Conservation (phyloP, 1,284 basidiomycete species). For the Rhodotorula sp. region DNA sequence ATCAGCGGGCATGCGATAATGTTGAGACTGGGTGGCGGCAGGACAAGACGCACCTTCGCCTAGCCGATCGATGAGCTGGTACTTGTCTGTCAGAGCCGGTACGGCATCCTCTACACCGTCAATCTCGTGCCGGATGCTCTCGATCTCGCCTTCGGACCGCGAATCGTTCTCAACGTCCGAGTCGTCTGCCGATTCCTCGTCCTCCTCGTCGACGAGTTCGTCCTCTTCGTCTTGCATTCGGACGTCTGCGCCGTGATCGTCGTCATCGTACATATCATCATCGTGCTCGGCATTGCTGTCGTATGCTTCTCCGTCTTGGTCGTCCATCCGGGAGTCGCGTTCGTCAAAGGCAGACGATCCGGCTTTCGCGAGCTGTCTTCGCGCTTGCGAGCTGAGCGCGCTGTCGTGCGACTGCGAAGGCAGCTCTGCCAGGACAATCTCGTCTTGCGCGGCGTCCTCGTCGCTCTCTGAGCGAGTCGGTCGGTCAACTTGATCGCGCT, state of each 20-base stretch:
- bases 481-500: not conserved
- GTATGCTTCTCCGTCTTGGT: not conserved
- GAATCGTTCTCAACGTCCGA: conserved; percentile 58
- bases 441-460: conserved; percentile 14
- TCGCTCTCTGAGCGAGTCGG: not conserved
- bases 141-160: conserved; percentile 57
- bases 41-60: conserved; percentile 63
- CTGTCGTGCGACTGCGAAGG: conserved; percentile 6
- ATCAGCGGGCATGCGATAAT: not conserved
- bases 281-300: not conserved
- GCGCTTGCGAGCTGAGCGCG: conserved; percentile 9
- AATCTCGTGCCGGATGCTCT: conserved; percentile 59
- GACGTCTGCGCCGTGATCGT: conserved; percentile 26
- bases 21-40: not conserved
- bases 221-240: conserved; percentile 26
- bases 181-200: conserved; percentile 29
- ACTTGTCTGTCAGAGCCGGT: conserved; percentile 64
- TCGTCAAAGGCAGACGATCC: conserved; percentile 13
- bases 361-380: conserved; percentile 4
- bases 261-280: conserved; percentile 6
- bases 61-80: conserved; percentile 81
- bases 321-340: conserved; percentile 5
- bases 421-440: conserved; percentile 3
- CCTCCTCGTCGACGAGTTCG: conserved; percentile 20
- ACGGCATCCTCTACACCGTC: conserved; percentile 56